phyloP scores from a whole-genome alignment of 108 stramenopile genomes.

The Skeletonema costatum region DNA sequence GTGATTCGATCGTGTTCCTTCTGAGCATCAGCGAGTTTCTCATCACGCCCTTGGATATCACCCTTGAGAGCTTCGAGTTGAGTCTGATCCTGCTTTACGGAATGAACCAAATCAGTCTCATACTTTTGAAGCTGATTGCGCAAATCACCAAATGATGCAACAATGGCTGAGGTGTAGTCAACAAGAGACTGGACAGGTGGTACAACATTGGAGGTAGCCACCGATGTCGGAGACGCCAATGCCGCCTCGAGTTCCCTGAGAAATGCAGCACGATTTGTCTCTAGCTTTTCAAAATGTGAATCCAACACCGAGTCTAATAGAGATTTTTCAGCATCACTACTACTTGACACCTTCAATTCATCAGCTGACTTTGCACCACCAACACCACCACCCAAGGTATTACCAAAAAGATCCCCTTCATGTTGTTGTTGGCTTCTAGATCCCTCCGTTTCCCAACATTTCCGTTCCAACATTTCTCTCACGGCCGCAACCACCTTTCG shows the following conservation, averaged over 20 bases:
- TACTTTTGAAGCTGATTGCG: slow-evolving; percentile 53
- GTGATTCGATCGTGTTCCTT: slow-evolving; percentile 44
- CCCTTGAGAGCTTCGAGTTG: slow-evolving; percentile 57
- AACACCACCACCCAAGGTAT: not conserved
- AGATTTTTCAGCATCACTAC: slow-evolving; percentile 8
- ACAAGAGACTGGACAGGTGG: slow-evolving; percentile 40
- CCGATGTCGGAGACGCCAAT: slow-evolving; percentile 28
- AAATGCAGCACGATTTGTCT: slow-evolving; percentile 58
- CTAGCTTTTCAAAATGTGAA: slow-evolving; percentile 61
- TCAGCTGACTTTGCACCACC: not conserved
- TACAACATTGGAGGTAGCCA: slow-evolving; percentile 41
- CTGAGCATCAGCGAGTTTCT: slow-evolving; percentile 53
- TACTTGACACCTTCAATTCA: not conserved
- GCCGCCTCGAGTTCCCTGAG: slow-evolving; percentile 39
- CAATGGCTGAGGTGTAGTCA: slow-evolving; percentile 39
- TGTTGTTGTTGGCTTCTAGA: slow-evolving; percentile 31
- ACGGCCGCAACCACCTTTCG: slow-evolving; percentile 62
- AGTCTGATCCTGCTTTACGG: slow-evolving; percentile 64
- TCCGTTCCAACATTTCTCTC: slow-evolving; percentile 64
- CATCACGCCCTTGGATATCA: slow-evolving; percentile 53
- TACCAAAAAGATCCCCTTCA: not conserved
- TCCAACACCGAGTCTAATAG: slow-evolving; percentile 38
- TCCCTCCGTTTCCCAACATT: slow-evolving; percentile 39
- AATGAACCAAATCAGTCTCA: slow-evolving; percentile 50
- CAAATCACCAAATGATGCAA: slow-evolving; percentile 50